Base-by-base conservation (phyloP, 2,329 filamentous ascomycete species). In the Chaetomium strumarium region DNA sequence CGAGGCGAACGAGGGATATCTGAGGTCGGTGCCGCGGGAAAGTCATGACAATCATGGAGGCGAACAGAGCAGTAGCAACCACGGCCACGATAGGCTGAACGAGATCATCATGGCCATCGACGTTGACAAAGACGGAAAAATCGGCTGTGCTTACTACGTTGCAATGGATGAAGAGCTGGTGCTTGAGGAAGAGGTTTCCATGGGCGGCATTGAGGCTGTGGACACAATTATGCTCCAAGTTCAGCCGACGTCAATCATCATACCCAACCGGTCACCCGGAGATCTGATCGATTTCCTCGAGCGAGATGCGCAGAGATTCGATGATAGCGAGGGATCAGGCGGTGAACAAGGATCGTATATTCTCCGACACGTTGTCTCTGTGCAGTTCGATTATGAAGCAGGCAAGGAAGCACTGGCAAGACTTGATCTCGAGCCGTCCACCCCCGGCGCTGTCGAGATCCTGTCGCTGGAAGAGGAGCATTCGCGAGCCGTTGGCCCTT, bases 101-200 rank as follows among this genome's bases (percentile, higher is more conserved):
- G 88, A 93, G 64, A 70, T 90, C 24, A 78, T 95, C 53, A 88
- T 95, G 82, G 88, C 89, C 1, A 73, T 96, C 20, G 84, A 95
- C 53, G 75, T 92, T 66, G 82, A 78, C 56, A 78, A 84, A n/a
- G 78, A 80, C 30, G 83, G 80, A 1, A 83, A 78, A 0, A 75
- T 96, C 16, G 92, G 92, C 0, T 96, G 90, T 66, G 85, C 88
- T 42, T 95, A 92, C 64, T 96, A 92, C 64, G 74, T 85, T 43
- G 83, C 84, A 6, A 71, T 77, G 24, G 81, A 90, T 37, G 84
- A 88, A 62, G 81, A 76, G 34, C 68, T 96, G 3, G 85, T 80
- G 53, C 75, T 96, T 40, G 83, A 95, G 64, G 84, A 92, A 64
- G 91, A 96, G 60, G 76, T 88, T 10, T 75, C 80, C 14, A 75